Evolutionary conservation across 2,329 filamentous ascomycete genomes (phyloP), one percentile per base, ranked within the genome.

Genomic region (Xylariaceae sp.): DNA sequence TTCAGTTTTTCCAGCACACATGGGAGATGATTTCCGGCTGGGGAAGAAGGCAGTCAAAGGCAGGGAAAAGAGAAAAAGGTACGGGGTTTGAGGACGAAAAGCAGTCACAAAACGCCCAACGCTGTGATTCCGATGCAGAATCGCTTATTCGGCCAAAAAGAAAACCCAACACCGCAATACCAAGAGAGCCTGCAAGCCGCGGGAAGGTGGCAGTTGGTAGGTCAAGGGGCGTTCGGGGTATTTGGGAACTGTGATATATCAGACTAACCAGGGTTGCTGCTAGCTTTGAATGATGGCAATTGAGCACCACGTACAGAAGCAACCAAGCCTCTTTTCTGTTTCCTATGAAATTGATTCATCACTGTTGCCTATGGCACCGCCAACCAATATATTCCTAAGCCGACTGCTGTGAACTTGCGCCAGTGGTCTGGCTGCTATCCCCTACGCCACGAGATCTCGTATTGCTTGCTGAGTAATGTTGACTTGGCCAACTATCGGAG

Each of bases 401-500:
- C 39, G 44, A 40, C 39, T 48, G 30, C 30, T 37, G 9, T 43
- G 6, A 34, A 15, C 13, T 10, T 15, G 13, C 32, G 13, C 13
- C 10, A 12, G 3, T 34, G 13, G 9, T 34, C 12, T 34, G 32
- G 32, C 32, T 12, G 32, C 12, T 12, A 15, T 3, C 32, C 32
- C 32, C 6, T 34, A 12, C 3, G 32, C 6, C 32, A 34, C 10
- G 32, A 9, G 32, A 10, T 10, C 32, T 78, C 74, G 66, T 68
- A 53, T 69, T 26, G 26, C 26, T 26, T 26, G 59, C 67, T 47
- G 73, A 61, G 1, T 76, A 79, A 60, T 67, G 72, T 43, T 72
- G 72, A 51, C 76, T 81, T 19, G 75, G 70, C 44, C 74, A 75
- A 63, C 78, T 83, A 39, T 72, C 76, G 34, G 78, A 75, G 65